Evolutionary conservation across 2,329 filamentous ascomycete genomes (phyloP).

Genomic region (Botrytis aclada): DNA sequence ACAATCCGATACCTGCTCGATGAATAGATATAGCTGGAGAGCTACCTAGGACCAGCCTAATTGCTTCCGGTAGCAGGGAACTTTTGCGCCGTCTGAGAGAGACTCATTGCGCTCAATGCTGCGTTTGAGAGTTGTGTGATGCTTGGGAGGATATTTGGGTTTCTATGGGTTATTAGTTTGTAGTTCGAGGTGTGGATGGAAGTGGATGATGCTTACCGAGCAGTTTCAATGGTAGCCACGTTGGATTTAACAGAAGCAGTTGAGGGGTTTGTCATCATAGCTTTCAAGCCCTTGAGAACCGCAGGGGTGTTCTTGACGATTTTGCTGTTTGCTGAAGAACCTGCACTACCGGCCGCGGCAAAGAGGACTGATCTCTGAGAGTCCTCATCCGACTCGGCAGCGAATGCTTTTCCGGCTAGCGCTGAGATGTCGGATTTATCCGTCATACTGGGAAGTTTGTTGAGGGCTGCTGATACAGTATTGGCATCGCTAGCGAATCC

Average conservation of each 20-base stretch:
- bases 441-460: constrained; percentile 24
- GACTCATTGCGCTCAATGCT: constrained; percentile 25
- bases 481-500: constrained; percentile 32
- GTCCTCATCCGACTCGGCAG: constrained; percentile 33
- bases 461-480: constrained; percentile 30
- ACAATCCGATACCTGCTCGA: not conserved
- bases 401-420: constrained; percentile 27
- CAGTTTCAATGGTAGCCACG: constrained; percentile 20
- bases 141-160: constrained; percentile 33
- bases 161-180: constrained; percentile 22
- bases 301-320: constrained; percentile 32
- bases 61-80: constrained; percentile 27
- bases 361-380: constrained; percentile 27
- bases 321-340: constrained; percentile 26
- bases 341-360: constrained; percentile 28
- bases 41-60: not conserved
- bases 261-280: constrained; percentile 23
- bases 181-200: too few relatives aligned
- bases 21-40: not conserved
- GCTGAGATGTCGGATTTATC: constrained; percentile 24
- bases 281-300: constrained; percentile 28
- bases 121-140: constrained; percentile 33
- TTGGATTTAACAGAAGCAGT: not conserved
- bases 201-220: not conserved
- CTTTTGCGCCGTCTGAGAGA: constrained; percentile 22